Conservation (phyloP, 2,329 filamentous ascomycete genomes). For the Monosporascus cannonballus region DNA sequence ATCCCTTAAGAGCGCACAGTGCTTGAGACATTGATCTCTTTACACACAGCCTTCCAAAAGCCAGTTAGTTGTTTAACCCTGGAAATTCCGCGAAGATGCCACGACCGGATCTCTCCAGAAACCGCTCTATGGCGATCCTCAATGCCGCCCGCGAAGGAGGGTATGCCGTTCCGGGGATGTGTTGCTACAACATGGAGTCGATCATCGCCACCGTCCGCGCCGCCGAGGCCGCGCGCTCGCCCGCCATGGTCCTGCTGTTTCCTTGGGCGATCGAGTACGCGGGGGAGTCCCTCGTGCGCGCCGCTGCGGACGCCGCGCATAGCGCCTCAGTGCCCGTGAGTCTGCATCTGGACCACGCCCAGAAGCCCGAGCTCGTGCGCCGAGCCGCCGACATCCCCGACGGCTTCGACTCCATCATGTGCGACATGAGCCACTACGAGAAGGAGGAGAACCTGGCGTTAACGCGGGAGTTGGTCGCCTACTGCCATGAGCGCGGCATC, state of each 20-base stretch:
- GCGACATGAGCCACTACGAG: slow-evolving; percentile 70
- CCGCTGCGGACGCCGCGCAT: slow-evolving; percentile 49
- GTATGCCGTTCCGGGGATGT: slow-evolving; percentile 56
- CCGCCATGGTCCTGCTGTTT: slow-evolving; percentile 67
- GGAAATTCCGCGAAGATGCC: slow-evolving; percentile 21
- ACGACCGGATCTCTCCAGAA: slow-evolving; percentile 34
- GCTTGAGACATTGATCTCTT: background rate
- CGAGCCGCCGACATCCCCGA: slow-evolving; percentile 51
- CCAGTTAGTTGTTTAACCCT: background rate
- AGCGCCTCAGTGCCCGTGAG: slow-evolving; percentile 53
- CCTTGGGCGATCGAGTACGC: slow-evolving; percentile 68
- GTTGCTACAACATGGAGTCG: slow-evolving; percentile 63
- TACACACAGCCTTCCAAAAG: background rate
- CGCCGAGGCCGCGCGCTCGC: slow-evolving; percentile 60
- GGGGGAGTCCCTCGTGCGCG: slow-evolving; percentile 46
- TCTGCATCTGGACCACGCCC: slow-evolving; percentile 62
- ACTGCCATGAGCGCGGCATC: slow-evolving; percentile 60
- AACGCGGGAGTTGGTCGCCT: slow-evolving; percentile 55
- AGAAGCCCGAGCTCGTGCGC: slow-evolving; percentile 56
- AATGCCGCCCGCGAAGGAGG: slow-evolving; percentile 47
- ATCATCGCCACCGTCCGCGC: slow-evolving; percentile 64
- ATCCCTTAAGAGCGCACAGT: no score
- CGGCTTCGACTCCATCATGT: slow-evolving; percentile 67
- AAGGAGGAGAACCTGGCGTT: slow-evolving; percentile 62
- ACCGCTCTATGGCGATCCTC: slow-evolving; percentile 51